Base-by-base conservation (phyloP, 352 stramenopile species). In the Phytopythium boreale region DNA sequence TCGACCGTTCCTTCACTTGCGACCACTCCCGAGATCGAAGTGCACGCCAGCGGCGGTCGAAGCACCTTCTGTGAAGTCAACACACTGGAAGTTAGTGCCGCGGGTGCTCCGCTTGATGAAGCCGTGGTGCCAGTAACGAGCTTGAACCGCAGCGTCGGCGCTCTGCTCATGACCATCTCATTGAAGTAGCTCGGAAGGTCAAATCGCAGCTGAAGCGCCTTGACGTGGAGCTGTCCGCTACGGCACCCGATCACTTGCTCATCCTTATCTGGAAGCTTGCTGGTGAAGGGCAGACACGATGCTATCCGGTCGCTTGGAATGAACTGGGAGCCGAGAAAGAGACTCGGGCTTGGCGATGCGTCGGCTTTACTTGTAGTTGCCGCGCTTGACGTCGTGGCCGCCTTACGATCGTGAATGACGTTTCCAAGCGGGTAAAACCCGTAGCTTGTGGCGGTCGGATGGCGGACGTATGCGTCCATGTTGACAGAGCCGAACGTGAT, bases 261-360 rank as follows among this genome's bases (percentile, higher is more conserved):
- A 37, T 37, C 19, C 20, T 15, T 37, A 9, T 56, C 27, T 55
- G 2, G 1, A 22, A 41, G 14, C 22, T 56, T 56, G 24, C 17
- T 72, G 46, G 7, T 31, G 57, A 53, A 41, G 56, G 56, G 22
- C 27, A 27, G 27, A 53, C 39, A 2, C 66, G 6, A 56, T 67
- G 5, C 11, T 37, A 66, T 58, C 20, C 56, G 52, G 0, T 59
- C 61, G 5, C 52, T 56, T 5, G 77, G 75, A n/a, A 87, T 63
- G 63, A 77, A 87, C 31, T 84, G 77, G 46, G 70, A 79, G 8
- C 75, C 75, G 5, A 87, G 19, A 7, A 80, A 63, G 17, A 87
- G 52, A 26, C 64, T 66, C 4, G 75, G 52, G 7, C 59, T 36
- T 12, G 63, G 61, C 1, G 19, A n/a, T 20, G 4, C 17, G 19